Evolutionary conservation across 73 alveolate genomes (phyloP), one percentile per base, ranked within the genome.

Genomic region (Paramecium sonneborni): DNA sequence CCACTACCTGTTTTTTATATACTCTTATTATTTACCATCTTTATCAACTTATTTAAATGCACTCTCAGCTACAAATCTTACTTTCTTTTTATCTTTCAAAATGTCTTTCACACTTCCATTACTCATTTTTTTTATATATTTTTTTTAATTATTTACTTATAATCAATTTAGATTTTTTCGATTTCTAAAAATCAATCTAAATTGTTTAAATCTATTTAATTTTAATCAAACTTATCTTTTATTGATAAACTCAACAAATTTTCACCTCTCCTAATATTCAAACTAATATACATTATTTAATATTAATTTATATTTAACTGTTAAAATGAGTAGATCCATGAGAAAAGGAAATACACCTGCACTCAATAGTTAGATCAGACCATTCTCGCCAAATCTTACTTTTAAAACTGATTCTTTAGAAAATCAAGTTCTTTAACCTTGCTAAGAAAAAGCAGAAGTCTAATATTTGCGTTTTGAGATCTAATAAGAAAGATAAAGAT

Each of bases 381-480:
- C 90, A 38, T 79, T 79, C 72, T 43, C 76, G 0, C 90, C 90
- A 30, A 79, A 79, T 34, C 70, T 79, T 23, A 79, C 90, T 30
- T 79, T 79, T 46, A 79, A 79, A 23, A 79, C 90, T 43, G 90
- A 79, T 23, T 79, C 8, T 1, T 11, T 79, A 39, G 90, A 79
- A 46, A 79, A 79, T 79, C 35, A 38, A 1, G 90, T 79, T 18
- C 72, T 79, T 1, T 15, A 79, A 44, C 90, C 90, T 43, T 79
- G 72, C 18, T 44, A 79, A 46, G 90, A 79, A 44, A 79, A 79
- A 44, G 74, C 76, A 14, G 90, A 79, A 41, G 74, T 24, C 28
- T 79, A 79, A 79, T 79, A 79, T 79, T 46, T 79, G 43, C 44
- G 90, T 30, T 79, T 43, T 79, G 90, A 79, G 30, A 30, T 79